Conservation (phyloP, 139 green algal species). For the Volvox africanus region DNA sequence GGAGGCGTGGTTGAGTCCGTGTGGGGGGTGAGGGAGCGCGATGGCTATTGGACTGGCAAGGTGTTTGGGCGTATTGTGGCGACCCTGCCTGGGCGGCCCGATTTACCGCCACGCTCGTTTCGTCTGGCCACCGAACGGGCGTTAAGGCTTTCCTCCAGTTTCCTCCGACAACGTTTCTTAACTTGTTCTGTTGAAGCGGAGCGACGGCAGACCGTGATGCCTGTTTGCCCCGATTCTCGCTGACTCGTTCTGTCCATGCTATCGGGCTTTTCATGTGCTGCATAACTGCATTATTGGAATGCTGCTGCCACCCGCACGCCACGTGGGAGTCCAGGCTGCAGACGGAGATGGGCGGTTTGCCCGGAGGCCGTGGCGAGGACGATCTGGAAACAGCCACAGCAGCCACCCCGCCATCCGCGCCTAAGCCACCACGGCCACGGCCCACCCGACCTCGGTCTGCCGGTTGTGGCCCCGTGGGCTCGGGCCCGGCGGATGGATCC, state of each 20-base stretch:
- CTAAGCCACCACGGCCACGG: background rate
- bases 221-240: no score
- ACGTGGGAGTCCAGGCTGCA: background rate
- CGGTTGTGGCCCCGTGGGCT: background rate
- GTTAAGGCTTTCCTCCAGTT: no score
- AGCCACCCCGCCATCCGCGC: slow-evolving; percentile 2
- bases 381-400: background rate
- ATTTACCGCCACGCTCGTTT: no score
- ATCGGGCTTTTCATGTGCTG: no score
- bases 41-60: background rate
- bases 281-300: background rate
- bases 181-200: no score
- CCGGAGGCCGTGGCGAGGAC: slow-evolving; percentile 1
- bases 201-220: no score
- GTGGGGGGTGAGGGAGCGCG: no score
- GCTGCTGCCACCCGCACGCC: background rate
- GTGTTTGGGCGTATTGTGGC: no score
- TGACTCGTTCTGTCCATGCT: no score
- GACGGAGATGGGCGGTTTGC: slow-evolving; percentile 22
- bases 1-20: background rate
- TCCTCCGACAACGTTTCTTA: no score
- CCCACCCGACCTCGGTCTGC: background rate
- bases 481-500: background rate
- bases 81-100: no score
- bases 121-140: no score